A percentile compares a stretch with the other conserved stretches of the same genome.
Conservation (phyloP, 164 flowering plant genomes). For the Berberis vulgaris region DNA sequence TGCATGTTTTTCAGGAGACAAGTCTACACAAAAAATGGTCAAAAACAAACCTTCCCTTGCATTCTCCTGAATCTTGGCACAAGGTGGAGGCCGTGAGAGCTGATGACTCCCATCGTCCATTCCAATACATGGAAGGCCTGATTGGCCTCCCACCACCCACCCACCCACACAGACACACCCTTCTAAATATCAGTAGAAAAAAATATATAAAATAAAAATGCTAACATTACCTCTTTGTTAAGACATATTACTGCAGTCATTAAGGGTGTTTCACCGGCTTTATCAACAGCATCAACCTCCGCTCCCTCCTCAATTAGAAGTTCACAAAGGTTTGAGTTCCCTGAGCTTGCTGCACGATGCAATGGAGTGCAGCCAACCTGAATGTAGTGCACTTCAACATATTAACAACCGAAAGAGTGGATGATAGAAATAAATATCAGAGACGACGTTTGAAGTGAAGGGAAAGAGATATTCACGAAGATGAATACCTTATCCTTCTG, state of each 20-base stretch:
- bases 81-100: no score
- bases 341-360: constrained; percentile 94
- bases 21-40: no score
- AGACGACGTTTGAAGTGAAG: neutral
- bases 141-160: neutral
- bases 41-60: no score
- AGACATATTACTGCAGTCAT: constrained; percentile 82
- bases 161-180: neutral
- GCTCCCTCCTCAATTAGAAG: constrained; percentile 92
- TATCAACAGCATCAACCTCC: constrained; percentile 78
- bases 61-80: no score
- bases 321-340: constrained; percentile 64
- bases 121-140: no score
- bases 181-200: neutral
- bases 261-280: constrained; percentile 79
- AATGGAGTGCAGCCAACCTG: constrained; percentile 96
- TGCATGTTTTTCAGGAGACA: no score
- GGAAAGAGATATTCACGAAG: no score
- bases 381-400: constrained; percentile 2
- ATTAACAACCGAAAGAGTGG: no score
- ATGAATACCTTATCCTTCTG: constrained; percentile 62
- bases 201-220: neutral
- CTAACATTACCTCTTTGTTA: constrained; percentile 57
- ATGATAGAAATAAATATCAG: neutral
- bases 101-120: no score